These are phyloP conservation scores for Saccharum hybrid DNA, from an alignment of 202 grass and related monocot genomes.

Conservation along the genomic window DNA sequence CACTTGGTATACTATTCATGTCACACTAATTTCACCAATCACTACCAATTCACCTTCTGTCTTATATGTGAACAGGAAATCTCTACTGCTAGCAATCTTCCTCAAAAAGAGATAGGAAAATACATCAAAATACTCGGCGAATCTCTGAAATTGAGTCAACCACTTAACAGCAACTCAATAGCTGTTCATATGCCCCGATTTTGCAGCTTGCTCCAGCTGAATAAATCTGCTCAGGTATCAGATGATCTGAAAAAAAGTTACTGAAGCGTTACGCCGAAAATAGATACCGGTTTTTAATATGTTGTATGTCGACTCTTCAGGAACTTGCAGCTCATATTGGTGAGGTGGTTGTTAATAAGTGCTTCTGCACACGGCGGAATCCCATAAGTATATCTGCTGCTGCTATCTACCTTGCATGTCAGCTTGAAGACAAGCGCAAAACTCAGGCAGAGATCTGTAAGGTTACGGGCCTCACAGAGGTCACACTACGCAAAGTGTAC, in stretches of 20 bases:
- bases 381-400: slow-evolving; percentile 99
- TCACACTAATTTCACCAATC: slow-evolving; percentile 13
- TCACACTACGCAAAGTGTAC: slow-evolving; percentile 95
- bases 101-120: slow-evolving; percentile 97
- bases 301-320: slow-evolving; percentile 41
- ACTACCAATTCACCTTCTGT: slow-evolving; percentile 9
- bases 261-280: slow-evolving; percentile 12
- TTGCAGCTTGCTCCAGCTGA: slow-evolving; percentile 92
- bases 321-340: slow-evolving; percentile 96
- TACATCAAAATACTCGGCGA: slow-evolving; percentile 99
- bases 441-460: slow-evolving; percentile 98
- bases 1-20: not conserved
- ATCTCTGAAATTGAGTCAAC: slow-evolving; percentile 91
- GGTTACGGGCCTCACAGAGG: slow-evolving; percentile 94
- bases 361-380: slow-evolving; percentile 89
- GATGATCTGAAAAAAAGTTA: slow-evolving; percentile 19
- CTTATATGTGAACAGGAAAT: slow-evolving; percentile 72
- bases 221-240: slow-evolving; percentile 97
- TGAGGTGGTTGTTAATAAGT: slow-evolving; percentile 97
- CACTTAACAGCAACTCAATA: slow-evolving; percentile 97
- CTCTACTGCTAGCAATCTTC: slow-evolving; percentile 96
- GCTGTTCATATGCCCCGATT: slow-evolving; percentile 98
- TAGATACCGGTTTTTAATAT: slow-evolving; percentile 2
- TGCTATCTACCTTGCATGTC: slow-evolving; percentile 95
- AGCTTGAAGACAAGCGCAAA: slow-evolving; percentile 96